Evolutionary conservation across 2,329 filamentous ascomycete species (phyloP), one percentile per base, ranked within the genome.

Genomic region (Helotiales sp.): DNA sequence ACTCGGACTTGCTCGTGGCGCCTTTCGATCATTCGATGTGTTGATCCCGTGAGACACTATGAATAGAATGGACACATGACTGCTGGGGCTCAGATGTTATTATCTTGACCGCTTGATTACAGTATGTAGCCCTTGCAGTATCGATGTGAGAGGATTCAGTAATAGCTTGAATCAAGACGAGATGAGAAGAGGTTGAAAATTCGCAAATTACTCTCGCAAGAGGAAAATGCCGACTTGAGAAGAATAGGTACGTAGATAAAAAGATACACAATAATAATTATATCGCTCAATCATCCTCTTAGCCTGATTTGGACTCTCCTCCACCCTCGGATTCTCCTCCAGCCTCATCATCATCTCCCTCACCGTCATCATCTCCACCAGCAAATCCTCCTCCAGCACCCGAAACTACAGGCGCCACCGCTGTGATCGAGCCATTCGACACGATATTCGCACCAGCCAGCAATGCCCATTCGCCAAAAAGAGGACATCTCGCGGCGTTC

Each of bases 361-460:
- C 54, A 26, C 40, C 54, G 6, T 58, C 54, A 32, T 4, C 30
- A 3, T 58, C 54, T 22, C 34, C 54, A 1, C 54, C 54, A 58
- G 54, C 28, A 7, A 37, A 24, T n/a, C 54, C 54, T 6, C 37
- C 37, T 30, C 54, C 54, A 15, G 30, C 40, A 7, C 26, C 54
- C 37, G 54, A 30, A 22, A 30, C 50, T 28, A 32, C 24, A 15
- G 50, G 24, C 24, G 50, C 15, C 1, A 58, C 54, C 11, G 54
- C 30, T 15, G 54, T 58, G 15, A 30, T 58, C 30, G 54, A 58
- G 2, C 54, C 54, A 40, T 58, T 58, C 4, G 54, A 58, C 34
- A 52, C 49, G 15, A 52, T 52, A 6, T 24, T 13, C 7, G 34
- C 54, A 5, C 54, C 54, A n/a, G 54, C 54, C 22, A 58, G 28